These are phyloP conservation scores for Rhodotorula glutinis DNA, from an alignment of 1,284 basidiomycete species.

Conservation along the genomic window DNA sequence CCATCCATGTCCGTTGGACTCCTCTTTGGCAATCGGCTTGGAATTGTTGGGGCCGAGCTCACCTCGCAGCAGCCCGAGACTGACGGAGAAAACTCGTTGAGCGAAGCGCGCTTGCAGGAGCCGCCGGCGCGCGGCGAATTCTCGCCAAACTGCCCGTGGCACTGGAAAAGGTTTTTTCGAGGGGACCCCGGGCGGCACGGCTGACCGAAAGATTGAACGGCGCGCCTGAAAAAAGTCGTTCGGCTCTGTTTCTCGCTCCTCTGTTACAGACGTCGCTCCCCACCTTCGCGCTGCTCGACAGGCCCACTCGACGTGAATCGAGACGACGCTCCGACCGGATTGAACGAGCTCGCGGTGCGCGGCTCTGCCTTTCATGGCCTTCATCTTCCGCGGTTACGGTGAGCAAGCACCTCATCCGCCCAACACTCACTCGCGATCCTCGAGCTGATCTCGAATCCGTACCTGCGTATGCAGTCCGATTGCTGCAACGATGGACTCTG, in stretches of 20 bases:
- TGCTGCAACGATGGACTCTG: slow-evolving; percentile 34
- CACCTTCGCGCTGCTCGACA: slow-evolving; percentile 4
- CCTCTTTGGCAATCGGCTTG: too few species aligned
- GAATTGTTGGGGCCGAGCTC: too few species aligned
- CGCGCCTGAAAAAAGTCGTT: too few species aligned
- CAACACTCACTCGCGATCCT: too few species aligned
- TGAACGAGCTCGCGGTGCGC: not conserved
- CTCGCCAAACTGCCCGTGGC: not conserved
- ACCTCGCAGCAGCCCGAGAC: not conserved
- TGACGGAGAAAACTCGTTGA: too few species aligned
- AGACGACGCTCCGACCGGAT: not conserved
- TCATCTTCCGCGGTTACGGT: slow-evolving; percentile 31
- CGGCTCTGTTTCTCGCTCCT: not conserved
- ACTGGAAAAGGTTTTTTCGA: not conserved
- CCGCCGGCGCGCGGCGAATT: too few species aligned
- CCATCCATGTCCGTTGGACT: too few species aligned
- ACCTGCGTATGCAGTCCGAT: slow-evolving; percentile 10
- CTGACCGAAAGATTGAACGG: too few species aligned
- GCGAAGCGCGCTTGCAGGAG: too few species aligned
- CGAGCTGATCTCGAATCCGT: not conserved
- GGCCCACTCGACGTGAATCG: not conserved
- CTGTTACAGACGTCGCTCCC: too few species aligned
- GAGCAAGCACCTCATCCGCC: not conserved
- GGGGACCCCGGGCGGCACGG: not conserved
- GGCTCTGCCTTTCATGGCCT: slow-evolving; percentile 19